Conservation (phyloP, 192 early-diverging fungal genomes). For the Coemansia pectinata region DNA sequence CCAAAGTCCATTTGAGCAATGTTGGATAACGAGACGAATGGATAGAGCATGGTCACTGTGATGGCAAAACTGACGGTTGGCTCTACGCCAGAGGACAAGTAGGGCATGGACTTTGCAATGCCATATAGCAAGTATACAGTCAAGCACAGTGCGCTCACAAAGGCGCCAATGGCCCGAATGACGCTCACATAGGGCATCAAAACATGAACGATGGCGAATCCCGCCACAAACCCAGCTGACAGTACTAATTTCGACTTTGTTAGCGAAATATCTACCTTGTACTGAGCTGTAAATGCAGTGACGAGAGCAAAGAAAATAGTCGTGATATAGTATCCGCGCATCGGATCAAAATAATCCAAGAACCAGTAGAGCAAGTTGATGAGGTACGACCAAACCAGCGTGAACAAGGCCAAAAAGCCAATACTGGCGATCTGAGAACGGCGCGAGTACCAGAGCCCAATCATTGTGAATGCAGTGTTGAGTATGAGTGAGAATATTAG, state of each 20-base stretch:
- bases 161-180: neutral
- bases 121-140: neutral
- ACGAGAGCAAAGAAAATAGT: neutral
- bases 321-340: constrained; percentile 1
- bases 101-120: constrained; percentile 5
- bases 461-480: constrained; percentile 1
- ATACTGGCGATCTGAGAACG: neutral
- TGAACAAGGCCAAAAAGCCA: neutral
- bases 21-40: neutral
- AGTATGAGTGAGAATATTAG: neutral
- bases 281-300: neutral
- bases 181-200: neutral
- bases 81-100: neutral
- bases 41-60: constrained; percentile 1
- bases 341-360: neutral
- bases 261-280: neutral
- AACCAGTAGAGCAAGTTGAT: neutral
- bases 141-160: neutral
- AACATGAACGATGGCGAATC: neutral
- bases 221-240: neutral
- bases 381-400: neutral
- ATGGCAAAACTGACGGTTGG: neutral
- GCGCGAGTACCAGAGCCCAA: neutral
- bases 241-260: neutral
- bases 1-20: constrained; percentile 1